These are phyloP conservation scores for Phylloporus sp. DNA, from an alignment of 768 basidiomycete species.

Conservation along the genomic window DNA sequence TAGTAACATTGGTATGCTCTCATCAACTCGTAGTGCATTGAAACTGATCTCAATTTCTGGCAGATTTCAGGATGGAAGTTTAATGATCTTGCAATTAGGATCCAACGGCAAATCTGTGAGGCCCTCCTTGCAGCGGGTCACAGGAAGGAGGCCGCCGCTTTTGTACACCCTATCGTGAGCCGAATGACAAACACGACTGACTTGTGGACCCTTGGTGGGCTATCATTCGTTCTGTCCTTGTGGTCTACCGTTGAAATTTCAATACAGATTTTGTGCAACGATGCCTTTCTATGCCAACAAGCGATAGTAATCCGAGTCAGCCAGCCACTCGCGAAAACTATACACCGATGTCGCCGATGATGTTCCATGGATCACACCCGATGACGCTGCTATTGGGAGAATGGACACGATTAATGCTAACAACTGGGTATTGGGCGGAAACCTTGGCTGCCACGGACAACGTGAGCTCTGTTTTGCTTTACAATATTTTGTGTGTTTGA, in stretches of 20 bases:
- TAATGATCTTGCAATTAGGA: background rate
- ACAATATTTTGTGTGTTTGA: background rate
- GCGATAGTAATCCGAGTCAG: no score
- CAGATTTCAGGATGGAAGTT: slow-evolving; percentile 12
- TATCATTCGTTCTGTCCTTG: background rate
- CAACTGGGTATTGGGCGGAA: background rate
- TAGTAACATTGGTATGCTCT: background rate
- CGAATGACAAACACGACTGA: background rate
- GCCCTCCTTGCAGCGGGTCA: background rate
- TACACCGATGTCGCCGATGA: background rate
- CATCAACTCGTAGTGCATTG: no score
- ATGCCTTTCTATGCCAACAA: background rate
- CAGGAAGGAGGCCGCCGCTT: background rate
- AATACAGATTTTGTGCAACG: background rate
- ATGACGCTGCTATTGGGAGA: background rate
- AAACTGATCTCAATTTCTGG: no score
- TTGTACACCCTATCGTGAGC: background rate
- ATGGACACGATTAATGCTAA: slow-evolving; percentile 7
- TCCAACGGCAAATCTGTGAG: slow-evolving; percentile 4
- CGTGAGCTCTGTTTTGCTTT: background rate
- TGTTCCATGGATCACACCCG: background rate
- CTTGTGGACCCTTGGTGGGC: background rate
- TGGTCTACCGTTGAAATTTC: background rate
- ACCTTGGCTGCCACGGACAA: background rate
- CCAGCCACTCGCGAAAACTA: background rate